A percentile compares a stretch with the other conserved stretches of the same genome.
These are phyloP conservation scores for Anastatica hierochuntica DNA, from an alignment of 345 rosid genomes.

Conservation along the genomic window DNA sequence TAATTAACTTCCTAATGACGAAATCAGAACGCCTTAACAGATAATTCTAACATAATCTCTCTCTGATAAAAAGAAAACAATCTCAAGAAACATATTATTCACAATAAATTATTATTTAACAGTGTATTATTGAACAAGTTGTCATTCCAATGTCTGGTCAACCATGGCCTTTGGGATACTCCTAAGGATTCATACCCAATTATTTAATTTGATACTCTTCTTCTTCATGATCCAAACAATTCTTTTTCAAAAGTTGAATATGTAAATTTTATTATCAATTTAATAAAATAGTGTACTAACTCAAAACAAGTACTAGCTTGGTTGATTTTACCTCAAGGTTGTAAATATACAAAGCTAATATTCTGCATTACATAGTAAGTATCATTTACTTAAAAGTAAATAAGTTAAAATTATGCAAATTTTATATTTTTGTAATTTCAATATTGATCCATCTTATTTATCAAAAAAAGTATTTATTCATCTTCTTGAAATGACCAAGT, in stretches of 20 bases:
- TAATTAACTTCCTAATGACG: constrained; percentile 10
- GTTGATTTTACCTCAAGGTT: no score
- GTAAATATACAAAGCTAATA: no score
- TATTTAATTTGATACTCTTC: constrained; percentile 18
- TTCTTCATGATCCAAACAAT: constrained; percentile 20
- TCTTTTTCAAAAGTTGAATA: neutral
- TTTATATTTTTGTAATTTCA: no score
- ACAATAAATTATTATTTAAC: neutral
- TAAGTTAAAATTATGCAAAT: no score
- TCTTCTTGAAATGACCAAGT: constrained; percentile 23
- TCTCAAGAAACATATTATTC: neutral
- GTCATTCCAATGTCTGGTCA: constrained; percentile 28
- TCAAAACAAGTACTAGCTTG: no score
- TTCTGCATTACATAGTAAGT: no score
- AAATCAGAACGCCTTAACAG: constrained; percentile 14
- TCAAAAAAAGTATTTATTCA: no score
- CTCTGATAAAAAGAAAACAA: neutral
- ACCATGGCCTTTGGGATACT: constrained; percentile 33
- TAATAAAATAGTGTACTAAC: no score
- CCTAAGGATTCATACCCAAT: constrained; percentile 22
- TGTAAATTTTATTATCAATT: constrained; percentile 3
- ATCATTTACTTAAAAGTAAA: no score
- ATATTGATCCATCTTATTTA: no score
- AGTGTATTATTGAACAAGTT: constrained; percentile 29
- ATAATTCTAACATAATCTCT: constrained; percentile 18